These are phyloP conservation scores for Pleurotus giganteus DNA, from an alignment of 768 basidiomycete species.

Conservation along the genomic window DNA sequence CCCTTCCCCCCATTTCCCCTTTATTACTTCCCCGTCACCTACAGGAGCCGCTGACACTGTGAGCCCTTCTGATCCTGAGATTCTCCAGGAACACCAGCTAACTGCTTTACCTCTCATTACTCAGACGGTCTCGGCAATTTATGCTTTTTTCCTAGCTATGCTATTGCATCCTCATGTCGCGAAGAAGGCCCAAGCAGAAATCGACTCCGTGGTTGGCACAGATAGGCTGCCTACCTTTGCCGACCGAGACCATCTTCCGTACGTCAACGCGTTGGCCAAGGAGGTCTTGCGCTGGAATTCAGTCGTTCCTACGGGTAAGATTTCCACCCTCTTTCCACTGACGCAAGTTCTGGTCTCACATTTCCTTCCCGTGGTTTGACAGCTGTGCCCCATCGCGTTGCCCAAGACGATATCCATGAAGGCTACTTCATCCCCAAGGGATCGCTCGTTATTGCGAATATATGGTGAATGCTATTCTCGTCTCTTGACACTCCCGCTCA, in stretches of 20 bases:
- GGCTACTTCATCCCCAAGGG: conserved; percentile 64
- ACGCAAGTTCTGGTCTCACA: not conserved
- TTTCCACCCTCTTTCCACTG: conserved; percentile 4
- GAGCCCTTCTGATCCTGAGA: conserved; percentile 14
- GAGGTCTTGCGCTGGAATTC: conserved; percentile 56
- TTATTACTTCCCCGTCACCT: conserved; percentile 5
- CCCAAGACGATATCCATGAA: conserved; percentile 60
- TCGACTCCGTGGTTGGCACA: conserved; percentile 56
- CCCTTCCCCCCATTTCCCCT: not conserved
- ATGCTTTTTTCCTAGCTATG: conserved; percentile 63
- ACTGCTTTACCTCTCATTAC: not conserved
- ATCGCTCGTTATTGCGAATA: conserved; percentile 48
- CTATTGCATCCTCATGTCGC: conserved; percentile 52
- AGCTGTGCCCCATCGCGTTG: conserved; percentile 55
- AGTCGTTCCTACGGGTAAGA: conserved; percentile 41
- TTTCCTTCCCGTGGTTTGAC: not conserved
- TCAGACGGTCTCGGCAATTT: conserved; percentile 61
- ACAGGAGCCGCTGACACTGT: conserved; percentile 61
- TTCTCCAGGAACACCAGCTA: conserved; percentile 10
- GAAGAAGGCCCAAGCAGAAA: conserved; percentile 60
- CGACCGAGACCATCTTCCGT: conserved; percentile 58
- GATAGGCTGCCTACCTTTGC: conserved; percentile 60
- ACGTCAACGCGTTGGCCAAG: conserved; percentile 56
- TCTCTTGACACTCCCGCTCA: not conserved
- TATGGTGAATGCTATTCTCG: conserved; percentile 32